Percentiles rank a stretch among this genome's conserved stretches.
Evolutionary conservation across 2,329 filamentous ascomycete genomes (phyloP).

Genomic region (Lasiodiplodia citricola): DNA sequence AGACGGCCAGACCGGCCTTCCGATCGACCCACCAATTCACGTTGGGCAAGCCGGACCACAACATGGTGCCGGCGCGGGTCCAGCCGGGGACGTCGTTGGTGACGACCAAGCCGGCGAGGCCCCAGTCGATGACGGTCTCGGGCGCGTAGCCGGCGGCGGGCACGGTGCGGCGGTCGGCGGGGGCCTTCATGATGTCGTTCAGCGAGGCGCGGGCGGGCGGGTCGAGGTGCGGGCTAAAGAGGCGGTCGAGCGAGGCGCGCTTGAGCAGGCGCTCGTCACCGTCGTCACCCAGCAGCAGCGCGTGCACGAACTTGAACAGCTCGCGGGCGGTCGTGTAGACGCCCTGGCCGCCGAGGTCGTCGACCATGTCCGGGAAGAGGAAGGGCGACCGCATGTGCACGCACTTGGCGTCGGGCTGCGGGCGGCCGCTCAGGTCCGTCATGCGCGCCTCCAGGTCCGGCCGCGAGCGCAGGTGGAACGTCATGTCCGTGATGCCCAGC

Average conservation of each 20-base stretch:
- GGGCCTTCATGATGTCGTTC: constrained; percentile 12
- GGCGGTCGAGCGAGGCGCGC: constrained; percentile 34
- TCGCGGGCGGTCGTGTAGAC: constrained; percentile 31
- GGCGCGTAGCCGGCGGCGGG: constrained; percentile 32
- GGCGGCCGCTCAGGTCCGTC: constrained; percentile 34
- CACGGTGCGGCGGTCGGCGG: neutral
- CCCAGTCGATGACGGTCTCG: constrained; percentile 35
- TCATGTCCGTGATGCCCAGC: constrained; percentile 34
- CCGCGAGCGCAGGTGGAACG: constrained; percentile 30
- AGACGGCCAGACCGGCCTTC: constrained; percentile 37
- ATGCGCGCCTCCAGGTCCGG: constrained; percentile 22
- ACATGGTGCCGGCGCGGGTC: constrained; percentile 37
- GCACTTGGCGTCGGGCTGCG: constrained; percentile 30
- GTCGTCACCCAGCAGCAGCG: constrained; percentile 36
- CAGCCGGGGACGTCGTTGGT: constrained; percentile 33
- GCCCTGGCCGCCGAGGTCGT: constrained; percentile 26
- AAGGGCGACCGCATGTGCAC: constrained; percentile 17
- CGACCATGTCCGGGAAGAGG: constrained; percentile 27
- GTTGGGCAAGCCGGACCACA: constrained; percentile 43
- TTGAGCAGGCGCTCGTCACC: constrained; percentile 34
- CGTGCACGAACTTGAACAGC: constrained; percentile 40
- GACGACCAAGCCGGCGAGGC: constrained; percentile 39
- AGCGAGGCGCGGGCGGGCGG: constrained; percentile 23
- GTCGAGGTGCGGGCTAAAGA: constrained; percentile 41
- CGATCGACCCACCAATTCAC: constrained; percentile 43